Base-by-base conservation (phyloP, 2,329 filamentous ascomycete species). In the Aspergillus spinulosporus region DNA sequence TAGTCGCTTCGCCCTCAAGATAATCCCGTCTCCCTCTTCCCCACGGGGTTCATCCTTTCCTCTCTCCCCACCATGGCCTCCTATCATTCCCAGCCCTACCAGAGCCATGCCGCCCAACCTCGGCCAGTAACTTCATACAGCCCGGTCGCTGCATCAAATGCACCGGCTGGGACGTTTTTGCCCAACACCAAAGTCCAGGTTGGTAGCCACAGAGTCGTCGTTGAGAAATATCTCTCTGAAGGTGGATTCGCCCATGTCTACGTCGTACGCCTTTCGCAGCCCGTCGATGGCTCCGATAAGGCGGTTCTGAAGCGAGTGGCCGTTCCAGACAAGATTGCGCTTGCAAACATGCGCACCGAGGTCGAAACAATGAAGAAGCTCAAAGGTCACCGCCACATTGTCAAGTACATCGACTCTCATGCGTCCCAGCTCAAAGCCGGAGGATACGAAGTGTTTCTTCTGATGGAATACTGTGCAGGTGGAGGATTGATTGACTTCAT, bases 281-380 rank as follows among this genome's bases (percentile, higher is more conserved):
- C 90, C 55, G 80, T 92, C 68, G 85, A 90, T 72, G 89, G 89
- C 60, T 88, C 88, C 62, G 89, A 95, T 66, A 80, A 86, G 66
- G 92, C 90, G 9, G 92, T 97, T 48, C 80, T 97, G 69, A 97
- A 99, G 82, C 84, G 94, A 70, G 94, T 99, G 57, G 94, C 94
- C 36, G 94, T 97, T 51, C 92, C 94, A 32, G 94, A 99, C 76
- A 97, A 96, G 81, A 90, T 96, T 62, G 86, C 93, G 57, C 81
- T 99, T 76, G 89, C 90, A 61, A 92, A 90, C 74, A 97, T 99
- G 94, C 87, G 94, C 74, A 97, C 88, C 64, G 94, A 99, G 81
- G 94, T 99, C 66, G 94, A 99, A 79, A 99, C 94, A 11, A 99
- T 99, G 94, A 99, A 99, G 86, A 92, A 94, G 76, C 83, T 99